Conservation (phyloP, 2,329 filamentous ascomycete genomes). For the Tothia fuscella region DNA sequence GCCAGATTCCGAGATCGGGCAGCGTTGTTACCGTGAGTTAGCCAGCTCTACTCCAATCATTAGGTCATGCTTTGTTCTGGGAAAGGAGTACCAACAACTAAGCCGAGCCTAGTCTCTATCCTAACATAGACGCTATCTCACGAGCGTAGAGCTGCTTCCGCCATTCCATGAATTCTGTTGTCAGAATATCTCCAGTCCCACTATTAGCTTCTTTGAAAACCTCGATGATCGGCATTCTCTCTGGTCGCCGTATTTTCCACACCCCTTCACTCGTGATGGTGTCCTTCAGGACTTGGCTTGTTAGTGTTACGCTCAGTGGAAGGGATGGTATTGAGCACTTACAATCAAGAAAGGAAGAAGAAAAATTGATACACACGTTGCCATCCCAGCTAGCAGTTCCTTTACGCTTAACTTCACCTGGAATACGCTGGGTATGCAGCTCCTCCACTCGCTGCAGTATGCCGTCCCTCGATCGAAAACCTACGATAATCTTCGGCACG, state of each 20-base stretch:
- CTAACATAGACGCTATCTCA: slow-evolving; percentile 10
- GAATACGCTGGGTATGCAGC: slow-evolving; percentile 68
- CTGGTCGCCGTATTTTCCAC: slow-evolving; percentile 64
- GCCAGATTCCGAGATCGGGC: too few relatives aligned
- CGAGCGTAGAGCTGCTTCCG: slow-evolving; percentile 21
- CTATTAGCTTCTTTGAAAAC: slow-evolving; percentile 61
- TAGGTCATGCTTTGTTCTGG: too few relatives aligned
- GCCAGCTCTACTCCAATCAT: too few relatives aligned
- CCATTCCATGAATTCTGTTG: slow-evolving; percentile 68
- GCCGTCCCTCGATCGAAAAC: slow-evolving; percentile 66
- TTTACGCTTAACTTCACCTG: slow-evolving; percentile 56
- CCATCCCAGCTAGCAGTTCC: slow-evolving; percentile 72
- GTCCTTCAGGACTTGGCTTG: slow-evolving; percentile 44
- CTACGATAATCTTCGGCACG: slow-evolving; percentile 83
- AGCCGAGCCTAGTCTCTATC: too few relatives aligned
- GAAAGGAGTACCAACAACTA: too few relatives aligned
- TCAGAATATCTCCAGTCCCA: slow-evolving; percentile 65
- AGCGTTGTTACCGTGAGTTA: too few relatives aligned
- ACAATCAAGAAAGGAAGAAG: slow-evolving; percentile 67
- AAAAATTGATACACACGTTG: slow-evolving; percentile 87
- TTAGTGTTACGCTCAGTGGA: background rate
- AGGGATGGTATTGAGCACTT: slow-evolving; percentile 24
- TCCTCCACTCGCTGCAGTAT: slow-evolving; percentile 63
- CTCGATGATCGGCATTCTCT: slow-evolving; percentile 52
- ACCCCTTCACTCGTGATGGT: slow-evolving; percentile 57